Conservation (phyloP, 805 yeast species). For the Komagataella populi region DNA sequence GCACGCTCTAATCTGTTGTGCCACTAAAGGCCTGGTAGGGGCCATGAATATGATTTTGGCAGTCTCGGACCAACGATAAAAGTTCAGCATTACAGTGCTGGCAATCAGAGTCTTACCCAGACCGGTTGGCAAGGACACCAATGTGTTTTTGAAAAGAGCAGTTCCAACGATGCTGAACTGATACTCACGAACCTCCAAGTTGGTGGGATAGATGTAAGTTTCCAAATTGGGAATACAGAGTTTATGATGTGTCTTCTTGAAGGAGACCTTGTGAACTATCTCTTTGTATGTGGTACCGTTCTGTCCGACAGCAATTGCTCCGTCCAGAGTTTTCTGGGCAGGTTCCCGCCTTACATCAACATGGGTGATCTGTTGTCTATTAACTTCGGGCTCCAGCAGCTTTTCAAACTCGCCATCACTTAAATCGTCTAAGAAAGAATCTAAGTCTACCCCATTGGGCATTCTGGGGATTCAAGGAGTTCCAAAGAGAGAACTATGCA, state of each 20-base stretch:
- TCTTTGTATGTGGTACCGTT: conserved; percentile 12
- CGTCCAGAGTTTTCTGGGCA: conserved; percentile 14
- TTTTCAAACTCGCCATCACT: neutral
- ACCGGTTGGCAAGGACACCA: conserved; percentile 95
- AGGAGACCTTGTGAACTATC: conserved; percentile 11
- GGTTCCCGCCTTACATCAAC: neutral
- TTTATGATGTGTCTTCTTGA: conserved; percentile 28
- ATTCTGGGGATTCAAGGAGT: neutral
- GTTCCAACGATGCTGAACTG: conserved; percentile 69
- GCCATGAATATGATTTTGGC: conserved; percentile 90
- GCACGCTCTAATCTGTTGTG: conserved; percentile 93
- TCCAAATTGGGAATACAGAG: conserved; percentile 16
- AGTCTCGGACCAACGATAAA: conserved; percentile 66
- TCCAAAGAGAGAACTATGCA: neutral
- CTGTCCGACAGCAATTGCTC: conserved; percentile 6
- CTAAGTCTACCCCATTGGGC: neutral
- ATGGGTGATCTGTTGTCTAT: neutral
- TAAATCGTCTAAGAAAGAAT: neutral
- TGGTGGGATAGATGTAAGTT: conserved; percentile 72
- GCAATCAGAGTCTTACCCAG: conserved; percentile 96
- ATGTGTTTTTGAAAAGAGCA: conserved; percentile 57
- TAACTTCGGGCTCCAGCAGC: neutral
- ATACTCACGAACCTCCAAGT: conserved; percentile 74
- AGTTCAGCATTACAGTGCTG: conserved; percentile 84
- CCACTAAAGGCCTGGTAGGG: conserved; percentile 91